phyloP scores from a whole-genome alignment of 352 stramenopile species.

The Phytophthora sojae region DNA sequence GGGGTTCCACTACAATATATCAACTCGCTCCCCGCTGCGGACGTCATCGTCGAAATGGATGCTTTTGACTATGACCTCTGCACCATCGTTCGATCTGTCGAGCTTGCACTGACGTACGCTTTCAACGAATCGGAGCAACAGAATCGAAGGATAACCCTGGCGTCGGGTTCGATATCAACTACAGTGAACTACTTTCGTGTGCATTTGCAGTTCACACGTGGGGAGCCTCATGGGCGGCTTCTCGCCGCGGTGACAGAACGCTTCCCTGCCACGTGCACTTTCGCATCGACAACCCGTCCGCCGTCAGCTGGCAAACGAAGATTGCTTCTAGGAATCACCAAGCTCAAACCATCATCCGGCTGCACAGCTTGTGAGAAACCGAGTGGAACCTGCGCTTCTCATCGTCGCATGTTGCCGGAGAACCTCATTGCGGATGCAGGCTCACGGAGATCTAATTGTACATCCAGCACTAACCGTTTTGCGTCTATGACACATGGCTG shows the following conservation, averaged over 20 bases:
- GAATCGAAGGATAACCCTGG: background rate
- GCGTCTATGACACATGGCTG: constrained; percentile 1
- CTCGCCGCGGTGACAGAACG: background rate
- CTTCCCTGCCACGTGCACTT: constrained; percentile 21
- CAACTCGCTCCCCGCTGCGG: background rate
- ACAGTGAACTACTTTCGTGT: constrained; percentile 19
- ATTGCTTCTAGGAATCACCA: constrained; percentile 10
- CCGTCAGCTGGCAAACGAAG: constrained; percentile 16
- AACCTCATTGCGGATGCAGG: constrained; percentile 5
- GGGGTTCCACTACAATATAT: constrained; percentile 23
- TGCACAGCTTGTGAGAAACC: background rate
- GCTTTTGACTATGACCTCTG: constrained; percentile 23
- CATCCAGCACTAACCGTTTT: constrained; percentile 1
- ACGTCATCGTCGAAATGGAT: constrained; percentile 26
- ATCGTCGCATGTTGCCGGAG: constrained; percentile 3
- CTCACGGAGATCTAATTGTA: background rate
- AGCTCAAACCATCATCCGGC: constrained; percentile 5
- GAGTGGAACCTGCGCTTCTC: background rate
- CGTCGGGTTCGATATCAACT: constrained; percentile 38
- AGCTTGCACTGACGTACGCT: background rate
- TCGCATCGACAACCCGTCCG: constrained; percentile 34
- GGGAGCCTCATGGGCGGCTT: background rate
- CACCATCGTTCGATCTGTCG: background rate
- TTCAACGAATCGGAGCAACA: background rate
- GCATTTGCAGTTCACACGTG: constrained; percentile 13